phyloP scores from a whole-genome alignment of 768 basidiomycete genomes.

The Hortiboletus campestris region DNA sequence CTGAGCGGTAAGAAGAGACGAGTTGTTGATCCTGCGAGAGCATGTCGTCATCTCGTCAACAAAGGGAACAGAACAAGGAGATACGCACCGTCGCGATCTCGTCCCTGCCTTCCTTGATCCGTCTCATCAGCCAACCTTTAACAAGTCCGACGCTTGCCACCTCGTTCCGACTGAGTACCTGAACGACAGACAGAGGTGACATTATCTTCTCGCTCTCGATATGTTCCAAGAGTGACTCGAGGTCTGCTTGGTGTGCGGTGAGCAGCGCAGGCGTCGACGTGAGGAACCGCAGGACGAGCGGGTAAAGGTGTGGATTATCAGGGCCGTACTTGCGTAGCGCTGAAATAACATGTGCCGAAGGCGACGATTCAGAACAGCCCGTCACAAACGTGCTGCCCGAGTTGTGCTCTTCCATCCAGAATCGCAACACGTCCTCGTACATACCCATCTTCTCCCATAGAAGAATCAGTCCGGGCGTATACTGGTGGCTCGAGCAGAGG shows the following conservation, averaged over 20 bases:
- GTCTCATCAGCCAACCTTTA: conserved; percentile 83
- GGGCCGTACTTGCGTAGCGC: conserved; percentile 76
- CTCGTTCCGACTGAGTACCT: conserved; percentile 82
- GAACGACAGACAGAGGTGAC: conserved; percentile 86
- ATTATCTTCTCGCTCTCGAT: conserved; percentile 82
- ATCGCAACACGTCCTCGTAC: conserved; percentile 93
- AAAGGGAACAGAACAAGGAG: background rate
- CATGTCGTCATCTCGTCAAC: background rate
- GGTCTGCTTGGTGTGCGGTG: conserved; percentile 64
- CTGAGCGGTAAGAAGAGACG: conserved; percentile 83
- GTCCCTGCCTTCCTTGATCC: conserved; percentile 68
- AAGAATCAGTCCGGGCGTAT: conserved; percentile 81
- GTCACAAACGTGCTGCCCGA: background rate
- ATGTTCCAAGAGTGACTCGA: conserved; percentile 67
- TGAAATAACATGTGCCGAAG: conserved; percentile 54
- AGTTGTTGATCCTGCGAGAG: conserved; percentile 73
- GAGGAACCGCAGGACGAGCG: conserved; percentile 84
- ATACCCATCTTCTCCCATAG: conserved; percentile 94
- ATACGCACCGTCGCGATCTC: conserved; percentile 77
- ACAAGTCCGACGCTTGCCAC: conserved; percentile 91
- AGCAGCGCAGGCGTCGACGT: conserved; percentile 79
- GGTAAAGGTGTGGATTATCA: conserved; percentile 73
- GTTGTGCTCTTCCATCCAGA: conserved; percentile 79
- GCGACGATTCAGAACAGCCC: conserved; percentile 32
- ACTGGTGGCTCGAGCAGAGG: conserved; percentile 81